Percentiles rank a stretch among this genome's conserved stretches.
Evolutionary conservation across 805 yeast genomes (phyloP).

Genomic region (Wickerhamiella azyma): DNA sequence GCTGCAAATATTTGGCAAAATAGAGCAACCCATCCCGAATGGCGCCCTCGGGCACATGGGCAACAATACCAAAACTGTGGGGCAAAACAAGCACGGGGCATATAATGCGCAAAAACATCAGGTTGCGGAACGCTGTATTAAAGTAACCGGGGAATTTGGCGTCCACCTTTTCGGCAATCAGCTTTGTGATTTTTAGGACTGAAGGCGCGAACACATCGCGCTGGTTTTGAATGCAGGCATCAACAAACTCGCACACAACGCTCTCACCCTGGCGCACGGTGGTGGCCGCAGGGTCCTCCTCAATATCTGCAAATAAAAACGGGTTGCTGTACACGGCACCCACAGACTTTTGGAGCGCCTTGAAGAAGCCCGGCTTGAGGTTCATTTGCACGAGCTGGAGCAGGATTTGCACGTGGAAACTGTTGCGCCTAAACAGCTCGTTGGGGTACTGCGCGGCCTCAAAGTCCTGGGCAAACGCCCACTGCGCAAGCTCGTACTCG

Average conservation of each 20-base stretch:
- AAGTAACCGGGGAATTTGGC: conserved; percentile 3
- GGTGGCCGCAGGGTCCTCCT: not conserved
- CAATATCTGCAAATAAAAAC: not conserved
- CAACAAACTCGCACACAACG: not conserved
- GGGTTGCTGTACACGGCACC: conserved; percentile 1
- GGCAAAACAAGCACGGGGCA: conserved; percentile 8
- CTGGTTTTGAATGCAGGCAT: not conserved
- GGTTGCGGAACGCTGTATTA: conserved; percentile 1
- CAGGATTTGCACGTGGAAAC: not conserved
- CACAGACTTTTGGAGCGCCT: not conserved
- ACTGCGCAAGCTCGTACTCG: conserved; percentile 1
- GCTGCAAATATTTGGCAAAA: conserved; percentile 6
- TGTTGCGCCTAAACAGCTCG: conserved; percentile 6
- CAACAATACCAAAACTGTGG: not conserved
- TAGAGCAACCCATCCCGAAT: not conserved
- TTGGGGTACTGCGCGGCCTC: conserved; percentile 1
- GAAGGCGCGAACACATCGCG: not conserved
- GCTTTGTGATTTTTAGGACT: not conserved
- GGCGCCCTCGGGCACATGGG: not conserved
- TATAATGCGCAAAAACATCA: conserved; percentile 1
- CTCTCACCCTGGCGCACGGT: not conserved
- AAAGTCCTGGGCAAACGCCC: conserved; percentile 2
- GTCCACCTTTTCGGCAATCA: not conserved
- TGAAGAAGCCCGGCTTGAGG: not conserved
- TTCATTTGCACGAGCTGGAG: not conserved